Percentiles rank a stretch among this genome's conserved stretches.
Evolutionary conservation across 2,329 filamentous ascomycete genomes (phyloP).

Genomic region (Phaeophleospora eucalypticola): DNA sequence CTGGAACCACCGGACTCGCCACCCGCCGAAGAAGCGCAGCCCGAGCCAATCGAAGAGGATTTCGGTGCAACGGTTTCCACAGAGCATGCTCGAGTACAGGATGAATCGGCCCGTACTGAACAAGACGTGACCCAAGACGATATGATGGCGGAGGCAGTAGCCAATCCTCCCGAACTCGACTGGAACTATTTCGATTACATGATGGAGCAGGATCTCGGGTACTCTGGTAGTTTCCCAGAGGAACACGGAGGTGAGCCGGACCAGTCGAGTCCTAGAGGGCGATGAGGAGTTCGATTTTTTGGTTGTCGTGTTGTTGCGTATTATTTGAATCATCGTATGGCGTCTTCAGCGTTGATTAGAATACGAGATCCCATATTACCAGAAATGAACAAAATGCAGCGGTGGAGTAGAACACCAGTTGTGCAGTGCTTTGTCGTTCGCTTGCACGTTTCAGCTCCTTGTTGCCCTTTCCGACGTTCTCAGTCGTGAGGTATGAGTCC

Average conservation of each 20-base stretch:
- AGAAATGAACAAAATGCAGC: conserved; percentile 44
- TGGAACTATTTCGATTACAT: conserved; percentile 14
- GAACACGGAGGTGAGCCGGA: background rate
- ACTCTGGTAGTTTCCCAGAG: background rate
- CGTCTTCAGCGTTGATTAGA: conserved; percentile 29
- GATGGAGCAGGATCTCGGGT: conserved; percentile 4
- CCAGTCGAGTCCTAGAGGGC: background rate
- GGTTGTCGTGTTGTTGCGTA: too few species aligned
- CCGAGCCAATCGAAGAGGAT: too few species aligned
- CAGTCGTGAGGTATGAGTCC: conserved; percentile 74
- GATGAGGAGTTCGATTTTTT: too few species aligned
- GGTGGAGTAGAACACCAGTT: conserved; percentile 47
- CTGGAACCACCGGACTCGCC: background rate
- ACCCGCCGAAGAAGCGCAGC: background rate
- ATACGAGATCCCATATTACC: conserved; percentile 48
- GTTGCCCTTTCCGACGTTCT: conserved; percentile 87
- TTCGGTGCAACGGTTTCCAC: too few species aligned
- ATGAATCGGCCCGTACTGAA: too few species aligned
- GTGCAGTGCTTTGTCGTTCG: conserved; percentile 49
- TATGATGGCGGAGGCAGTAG: conserved; percentile 1
- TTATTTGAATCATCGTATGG: background rate
- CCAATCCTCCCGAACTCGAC: conserved; percentile 9
- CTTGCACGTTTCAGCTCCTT: conserved; percentile 81
- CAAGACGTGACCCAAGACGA: too few species aligned
- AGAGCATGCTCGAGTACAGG: too few species aligned